A percentile compares a stretch with the other conserved stretches of the same genome.
Conservation (phyloP, 129 eudicot genomes). For the Calendula officinalis region DNA sequence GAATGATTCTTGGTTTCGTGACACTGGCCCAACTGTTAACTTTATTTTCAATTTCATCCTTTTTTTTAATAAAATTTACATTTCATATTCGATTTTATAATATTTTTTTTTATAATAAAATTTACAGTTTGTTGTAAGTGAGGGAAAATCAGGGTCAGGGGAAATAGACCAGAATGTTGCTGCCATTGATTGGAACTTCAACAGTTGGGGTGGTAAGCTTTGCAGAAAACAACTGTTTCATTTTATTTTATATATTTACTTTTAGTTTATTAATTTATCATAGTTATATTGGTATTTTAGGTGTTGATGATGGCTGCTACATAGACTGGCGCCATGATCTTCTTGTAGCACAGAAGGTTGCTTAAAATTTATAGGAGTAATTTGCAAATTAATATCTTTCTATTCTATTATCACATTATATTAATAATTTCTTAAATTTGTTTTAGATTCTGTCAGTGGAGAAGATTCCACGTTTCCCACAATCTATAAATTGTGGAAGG, state of each 20-base stretch:
- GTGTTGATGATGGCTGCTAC: conserved; percentile 83
- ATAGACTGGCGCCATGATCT: conserved; percentile 79
- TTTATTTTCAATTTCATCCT: conserved; percentile 23
- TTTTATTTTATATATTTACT: not conserved
- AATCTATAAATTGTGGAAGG: conserved; percentile 90
- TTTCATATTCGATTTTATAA: not conserved
- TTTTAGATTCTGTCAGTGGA: conserved; percentile 66
- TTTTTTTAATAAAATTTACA: conserved; percentile 1
- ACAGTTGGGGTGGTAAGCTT: conserved; percentile 89
- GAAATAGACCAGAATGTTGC: conserved; percentile 40
- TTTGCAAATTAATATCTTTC: not conserved
- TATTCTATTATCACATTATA: conserved; percentile 4
- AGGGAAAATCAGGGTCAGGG: conserved; percentile 34
- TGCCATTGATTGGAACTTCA: conserved; percentile 94
- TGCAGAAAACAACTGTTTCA: not conserved
- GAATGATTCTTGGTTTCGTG: conserved; percentile 99
- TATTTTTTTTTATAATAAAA: too few relatives aligned
- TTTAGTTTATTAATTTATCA: not conserved
- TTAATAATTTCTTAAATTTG: not conserved
- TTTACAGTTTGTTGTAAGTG: conserved; percentile 71
- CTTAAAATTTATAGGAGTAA: not conserved
- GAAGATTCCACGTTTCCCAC: conserved; percentile 69
- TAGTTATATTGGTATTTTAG: conserved; percentile 31
- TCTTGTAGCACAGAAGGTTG: conserved; percentile 87
- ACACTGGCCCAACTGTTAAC: conserved; percentile 93